Percentiles rank a stretch among this genome's conserved stretches.
Evolutionary conservation across 352 stramenopile genomes (phyloP).

Genomic region (Globisporangium mamillatum): DNA sequence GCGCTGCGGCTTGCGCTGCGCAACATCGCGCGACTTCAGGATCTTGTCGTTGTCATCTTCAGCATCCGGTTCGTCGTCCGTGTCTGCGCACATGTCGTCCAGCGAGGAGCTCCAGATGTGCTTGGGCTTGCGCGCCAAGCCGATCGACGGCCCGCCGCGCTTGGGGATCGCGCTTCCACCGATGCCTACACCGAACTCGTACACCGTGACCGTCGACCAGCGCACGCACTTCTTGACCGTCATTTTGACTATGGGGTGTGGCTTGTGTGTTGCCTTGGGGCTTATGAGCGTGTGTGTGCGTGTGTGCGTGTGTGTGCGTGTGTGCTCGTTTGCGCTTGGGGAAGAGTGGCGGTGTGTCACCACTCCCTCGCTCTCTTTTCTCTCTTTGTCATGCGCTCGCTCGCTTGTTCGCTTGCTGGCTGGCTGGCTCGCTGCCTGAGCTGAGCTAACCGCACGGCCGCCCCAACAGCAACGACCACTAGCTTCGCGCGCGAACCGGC

Average conservation of each 20-base stretch:
- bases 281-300: not conserved
- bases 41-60: slow-evolving; percentile 6
- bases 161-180: slow-evolving; percentile 45
- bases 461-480: slow-evolving; percentile 8
- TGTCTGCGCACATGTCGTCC: slow-evolving; percentile 21
- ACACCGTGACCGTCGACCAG: slow-evolving; percentile 55
- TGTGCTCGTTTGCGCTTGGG: not conserved
- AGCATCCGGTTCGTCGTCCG: slow-evolving; percentile 12
- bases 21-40: not conserved
- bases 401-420: not conserved
- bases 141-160: slow-evolving; percentile 41
- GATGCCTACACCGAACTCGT: slow-evolving; percentile 51
- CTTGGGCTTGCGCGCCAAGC: slow-evolving; percentile 32
- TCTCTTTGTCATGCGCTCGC: slow-evolving; percentile 8
- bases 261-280: too few species aligned
- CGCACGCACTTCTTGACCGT: slow-evolving; percentile 33
- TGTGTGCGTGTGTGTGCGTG: too few species aligned
- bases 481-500: slow-evolving; percentile 4
- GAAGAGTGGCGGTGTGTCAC: not conserved
- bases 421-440: slow-evolving; percentile 6
- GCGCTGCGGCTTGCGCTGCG: slow-evolving; percentile 18
- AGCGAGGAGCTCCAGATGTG: slow-evolving; percentile 34
- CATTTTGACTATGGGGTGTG: not conserved
- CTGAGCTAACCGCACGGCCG: not conserved
- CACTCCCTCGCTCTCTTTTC: slow-evolving; percentile 1